A percentile compares a stretch with the other conserved stretches of the same genome.
phyloP scores from a whole-genome alignment of 2,329 filamentous ascomycete species.

The Didymella sp. region DNA sequence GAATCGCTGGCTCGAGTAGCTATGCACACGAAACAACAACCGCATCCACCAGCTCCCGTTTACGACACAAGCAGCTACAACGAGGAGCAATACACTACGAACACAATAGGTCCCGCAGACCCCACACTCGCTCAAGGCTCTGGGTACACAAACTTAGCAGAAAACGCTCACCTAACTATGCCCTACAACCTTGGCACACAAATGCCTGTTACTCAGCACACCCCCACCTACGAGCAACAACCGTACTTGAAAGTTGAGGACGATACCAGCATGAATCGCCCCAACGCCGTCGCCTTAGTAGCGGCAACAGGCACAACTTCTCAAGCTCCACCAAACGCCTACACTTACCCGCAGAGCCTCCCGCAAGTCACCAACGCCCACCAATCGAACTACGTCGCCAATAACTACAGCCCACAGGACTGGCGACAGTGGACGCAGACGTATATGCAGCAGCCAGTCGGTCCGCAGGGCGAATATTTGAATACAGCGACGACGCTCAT shows the following conservation, averaged over 20 bases:
- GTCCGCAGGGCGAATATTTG: slow-evolving; percentile 44
- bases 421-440: slow-evolving; percentile 49
- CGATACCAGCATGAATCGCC: slow-evolving; percentile 36
- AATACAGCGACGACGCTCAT: slow-evolving; percentile 51
- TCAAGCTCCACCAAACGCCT: slow-evolving; percentile 32
- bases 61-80: slow-evolving; percentile 38
- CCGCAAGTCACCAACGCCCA: slow-evolving; percentile 28
- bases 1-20: slow-evolving; percentile 52
- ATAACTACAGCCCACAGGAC: slow-evolving; percentile 37
- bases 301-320: slow-evolving; percentile 33
- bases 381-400: slow-evolving; percentile 34
- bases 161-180: slow-evolving; percentile 21
- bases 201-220: slow-evolving; percentile 33
- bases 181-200: slow-evolving; percentile 38
- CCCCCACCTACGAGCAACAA: slow-evolving; percentile 37
- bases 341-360: slow-evolving; percentile 33
- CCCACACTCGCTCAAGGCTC: slow-evolving; percentile 30
- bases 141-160: slow-evolving; percentile 31
- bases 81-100: slow-evolving; percentile 32
- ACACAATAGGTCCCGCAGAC: slow-evolving; percentile 28
- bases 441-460: slow-evolving; percentile 38
- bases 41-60: slow-evolving; percentile 21
- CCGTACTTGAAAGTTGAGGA: slow-evolving; percentile 36
- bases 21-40: slow-evolving; percentile 39
- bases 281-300: slow-evolving; percentile 41